Conservation (phyloP, 495 filamentous ascomycete species). For the Apodospora peruviana region DNA sequence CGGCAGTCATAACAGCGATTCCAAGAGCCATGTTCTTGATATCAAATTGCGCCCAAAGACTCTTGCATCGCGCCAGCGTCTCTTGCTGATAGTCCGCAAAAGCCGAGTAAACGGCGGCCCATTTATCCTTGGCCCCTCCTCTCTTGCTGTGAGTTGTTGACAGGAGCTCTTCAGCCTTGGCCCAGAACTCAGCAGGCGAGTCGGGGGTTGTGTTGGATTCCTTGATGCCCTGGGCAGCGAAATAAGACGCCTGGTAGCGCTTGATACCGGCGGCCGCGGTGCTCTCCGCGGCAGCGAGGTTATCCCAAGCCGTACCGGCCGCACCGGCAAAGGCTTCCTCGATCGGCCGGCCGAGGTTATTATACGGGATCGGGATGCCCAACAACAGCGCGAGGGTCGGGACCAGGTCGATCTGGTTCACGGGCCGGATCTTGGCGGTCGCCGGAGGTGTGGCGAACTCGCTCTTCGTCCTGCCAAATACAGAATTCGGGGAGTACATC, state of each 20-base stretch:
- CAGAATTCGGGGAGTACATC: constrained; percentile 87
- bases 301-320: constrained; percentile 62
- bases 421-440: constrained; percentile 69
- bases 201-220: constrained; percentile 51
- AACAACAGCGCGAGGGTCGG: constrained; percentile 83
- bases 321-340: constrained; percentile 83
- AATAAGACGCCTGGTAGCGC: constrained; percentile 68
- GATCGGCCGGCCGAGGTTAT: constrained; percentile 92
- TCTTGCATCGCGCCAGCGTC: constrained; percentile 74
- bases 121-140: constrained; percentile 25
- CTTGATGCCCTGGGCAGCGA: constrained; percentile 53
- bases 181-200: constrained; percentile 56
- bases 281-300: constrained; percentile 67
- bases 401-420: constrained; percentile 95
- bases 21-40: constrained; percentile 77
- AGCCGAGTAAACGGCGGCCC: constrained; percentile 43
- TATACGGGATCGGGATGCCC: constrained; percentile 91
- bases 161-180: constrained; percentile 30
- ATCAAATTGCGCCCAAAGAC: constrained; percentile 88
- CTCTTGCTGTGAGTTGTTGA: not conserved
- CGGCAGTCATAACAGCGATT: constrained; percentile 60
- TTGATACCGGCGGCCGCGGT: constrained; percentile 81
- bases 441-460: constrained; percentile 58
- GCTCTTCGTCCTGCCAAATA: constrained; percentile 72
- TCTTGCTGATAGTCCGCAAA: constrained; percentile 71